Base-by-base conservation (phyloP, 768 basidiomycete genomes). In the Leccinum barrowsii region DNA sequence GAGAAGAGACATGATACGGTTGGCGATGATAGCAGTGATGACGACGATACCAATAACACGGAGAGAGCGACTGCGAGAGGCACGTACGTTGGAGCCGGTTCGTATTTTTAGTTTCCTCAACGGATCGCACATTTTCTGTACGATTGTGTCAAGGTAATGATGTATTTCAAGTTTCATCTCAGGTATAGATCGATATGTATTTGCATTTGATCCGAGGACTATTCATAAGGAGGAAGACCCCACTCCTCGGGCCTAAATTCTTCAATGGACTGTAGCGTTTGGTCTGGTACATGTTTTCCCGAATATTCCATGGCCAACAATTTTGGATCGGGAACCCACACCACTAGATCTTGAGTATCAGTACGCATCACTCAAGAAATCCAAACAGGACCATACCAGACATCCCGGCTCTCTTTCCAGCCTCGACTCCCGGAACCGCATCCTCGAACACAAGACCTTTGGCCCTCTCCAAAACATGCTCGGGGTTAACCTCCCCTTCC, bases 391-490 rank as follows among this genome's bases (percentile, higher is more conserved):
- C 65, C 80, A 37, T 56, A 92, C 92, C 91, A 57, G 85, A 81
- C 92, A 94, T 94, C 11, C 90, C 91, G 3, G 92, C 92, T 57
- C 88, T 78, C 67, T 89, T 89, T 4, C 86, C 92, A 7, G 91
- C 90, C 62, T 87, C 83, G 62, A 94, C 76, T 0, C 92, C 92
- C 0, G 82, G 82, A 44, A 90, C 72, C 4, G 84, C 85, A 69
- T 95, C 92, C 72, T 95, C 92, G 58, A 95, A 90, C 2, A 95
- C 85, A 1, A 95, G 75, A 0, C 90, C 90, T 58, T 77, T 83
- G 32, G 70, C 70, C 42, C 90, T 77, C 69, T 85, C 85, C 34
- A 62, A 68, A 35, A 63, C 64, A 63, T 84, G 74, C 42, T 64
- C 71, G 19, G 75, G 71, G 4, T 67, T 71, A 13, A 66, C 60